Evolutionary conservation across 2,329 filamentous ascomycete species (phyloP).

Genomic region (Thermothelomyces thermophilus): DNA sequence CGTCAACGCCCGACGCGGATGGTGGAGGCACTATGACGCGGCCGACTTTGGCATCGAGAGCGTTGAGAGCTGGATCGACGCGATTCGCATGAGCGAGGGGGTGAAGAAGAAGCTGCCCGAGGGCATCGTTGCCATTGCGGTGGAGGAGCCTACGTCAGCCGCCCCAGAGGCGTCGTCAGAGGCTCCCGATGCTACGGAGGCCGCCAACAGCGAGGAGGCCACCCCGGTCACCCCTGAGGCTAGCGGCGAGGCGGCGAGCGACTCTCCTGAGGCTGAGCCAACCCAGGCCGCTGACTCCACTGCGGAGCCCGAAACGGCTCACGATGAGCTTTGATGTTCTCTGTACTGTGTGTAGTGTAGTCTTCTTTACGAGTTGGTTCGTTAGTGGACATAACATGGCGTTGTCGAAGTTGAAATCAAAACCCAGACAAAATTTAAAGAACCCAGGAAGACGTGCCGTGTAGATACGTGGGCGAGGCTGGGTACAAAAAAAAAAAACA

Average conservation of each 20-base stretch:
- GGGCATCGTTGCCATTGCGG: conserved; percentile 41
- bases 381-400: conserved; percentile 13
- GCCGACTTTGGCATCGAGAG: conserved; percentile 49
- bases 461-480: not conserved
- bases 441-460: not conserved
- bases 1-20: conserved; percentile 75
- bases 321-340: conserved; percentile 42
- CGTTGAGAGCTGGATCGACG: conserved; percentile 82
- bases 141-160: conserved; percentile 35
- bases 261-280: conserved; percentile 18
- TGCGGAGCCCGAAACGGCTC: conserved; percentile 32
- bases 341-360: not conserved
- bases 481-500: not conserved
- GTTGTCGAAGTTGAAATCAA: not conserved
- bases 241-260: conserved; percentile 9
- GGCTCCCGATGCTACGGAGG: conserved; percentile 24
- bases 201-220: conserved; percentile 16
- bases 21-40: conserved; percentile 72
- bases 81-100: conserved; percentile 84
- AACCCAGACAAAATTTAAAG: not conserved
- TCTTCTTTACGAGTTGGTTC: conserved; percentile 4
- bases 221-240: conserved; percentile 20
- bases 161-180: conserved; percentile 34
- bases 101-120: conserved; percentile 68
- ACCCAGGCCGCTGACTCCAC: conserved; percentile 26